Evolutionary conservation across 805 yeast species (phyloP).

Genomic region (Yamadazyma insecticola): DNA sequence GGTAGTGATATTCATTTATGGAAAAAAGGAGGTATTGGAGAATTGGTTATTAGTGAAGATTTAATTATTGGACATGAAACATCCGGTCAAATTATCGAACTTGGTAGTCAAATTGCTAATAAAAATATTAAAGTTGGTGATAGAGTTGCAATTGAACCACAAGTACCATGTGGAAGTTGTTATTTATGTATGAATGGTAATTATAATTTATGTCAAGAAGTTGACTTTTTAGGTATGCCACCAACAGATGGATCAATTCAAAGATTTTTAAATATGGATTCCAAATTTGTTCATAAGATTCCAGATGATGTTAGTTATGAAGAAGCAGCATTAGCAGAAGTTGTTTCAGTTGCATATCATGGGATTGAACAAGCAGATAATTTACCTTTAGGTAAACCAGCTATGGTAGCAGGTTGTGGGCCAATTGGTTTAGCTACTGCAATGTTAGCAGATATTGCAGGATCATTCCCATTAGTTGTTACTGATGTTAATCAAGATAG

Average conservation of each 20-base stretch:
- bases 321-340: conserved; percentile 24
- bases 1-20: conserved; percentile 21
- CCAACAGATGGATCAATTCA: conserved; percentile 14
- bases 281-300: conserved; percentile 15
- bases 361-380: conserved; percentile 17
- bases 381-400: conserved; percentile 15
- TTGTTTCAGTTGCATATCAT: conserved; percentile 20
- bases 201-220: conserved; percentile 17
- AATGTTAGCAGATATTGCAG: conserved; percentile 16
- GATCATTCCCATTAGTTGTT: conserved; percentile 19
- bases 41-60: conserved; percentile 31
- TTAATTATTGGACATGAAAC: conserved; percentile 43
- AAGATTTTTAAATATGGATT: conserved; percentile 14
- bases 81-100: conserved; percentile 44
- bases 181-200: conserved; percentile 19
- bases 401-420: conserved; percentile 22
- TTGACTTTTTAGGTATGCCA: conserved; percentile 16
- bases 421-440: conserved; percentile 25
- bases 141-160: conserved; percentile 53
- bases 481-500: conserved; percentile 20
- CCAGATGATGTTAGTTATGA: conserved; percentile 20
- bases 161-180: conserved; percentile 44
- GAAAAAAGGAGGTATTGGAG: conserved; percentile 20
- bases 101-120: conserved; percentile 41
- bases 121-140: conserved; percentile 42